These are phyloP conservation scores for Pichia sp. DNA, from an alignment of 1,139 yeast species.

Conservation along the genomic window DNA sequence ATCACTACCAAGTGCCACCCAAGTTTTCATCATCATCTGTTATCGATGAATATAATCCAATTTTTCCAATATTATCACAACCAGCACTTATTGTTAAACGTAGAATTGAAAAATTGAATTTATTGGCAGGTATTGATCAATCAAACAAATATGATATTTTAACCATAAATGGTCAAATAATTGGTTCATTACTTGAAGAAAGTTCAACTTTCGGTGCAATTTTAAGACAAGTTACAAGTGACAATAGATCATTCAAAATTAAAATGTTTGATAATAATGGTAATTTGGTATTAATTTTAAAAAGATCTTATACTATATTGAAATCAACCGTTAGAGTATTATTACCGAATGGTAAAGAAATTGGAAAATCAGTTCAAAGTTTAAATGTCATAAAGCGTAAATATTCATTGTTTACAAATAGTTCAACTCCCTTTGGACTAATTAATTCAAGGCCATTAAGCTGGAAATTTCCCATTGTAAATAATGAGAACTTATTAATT, in stretches of 20 bases:
- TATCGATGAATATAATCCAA: neutral
- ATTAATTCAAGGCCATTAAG: constrained; percentile 82
- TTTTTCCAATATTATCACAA: constrained; percentile 30
- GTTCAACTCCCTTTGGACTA: constrained; percentile 63
- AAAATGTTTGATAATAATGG: constrained; percentile 71
- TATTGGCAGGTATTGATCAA: constrained; percentile 83
- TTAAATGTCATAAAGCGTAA: constrained; percentile 92
- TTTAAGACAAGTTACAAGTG: constrained; percentile 69
- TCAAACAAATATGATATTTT: constrained; percentile 70
- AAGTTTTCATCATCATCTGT: neutral
- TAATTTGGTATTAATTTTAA: constrained; percentile 59
- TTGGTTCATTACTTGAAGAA: constrained; percentile 78
- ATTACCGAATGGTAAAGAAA: constrained; percentile 49
- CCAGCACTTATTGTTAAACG: constrained; percentile 84
- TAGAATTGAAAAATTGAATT: constrained; percentile 77
- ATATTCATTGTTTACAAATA: constrained; percentile 62
- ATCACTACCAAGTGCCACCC: neutral
- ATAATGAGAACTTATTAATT: constrained; percentile 51
- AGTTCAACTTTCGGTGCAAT: constrained; percentile 62
- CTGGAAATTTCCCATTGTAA: constrained; percentile 72
- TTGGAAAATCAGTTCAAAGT: constrained; percentile 83
- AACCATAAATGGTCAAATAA: constrained; percentile 62
- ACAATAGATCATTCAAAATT: constrained; percentile 81
- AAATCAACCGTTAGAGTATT: constrained; percentile 76
- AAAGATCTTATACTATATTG: constrained; percentile 77